These are phyloP conservation scores for Diaporthe sp. DNA, from an alignment of 2,329 filamentous ascomycete genomes.

Conservation along the genomic window DNA sequence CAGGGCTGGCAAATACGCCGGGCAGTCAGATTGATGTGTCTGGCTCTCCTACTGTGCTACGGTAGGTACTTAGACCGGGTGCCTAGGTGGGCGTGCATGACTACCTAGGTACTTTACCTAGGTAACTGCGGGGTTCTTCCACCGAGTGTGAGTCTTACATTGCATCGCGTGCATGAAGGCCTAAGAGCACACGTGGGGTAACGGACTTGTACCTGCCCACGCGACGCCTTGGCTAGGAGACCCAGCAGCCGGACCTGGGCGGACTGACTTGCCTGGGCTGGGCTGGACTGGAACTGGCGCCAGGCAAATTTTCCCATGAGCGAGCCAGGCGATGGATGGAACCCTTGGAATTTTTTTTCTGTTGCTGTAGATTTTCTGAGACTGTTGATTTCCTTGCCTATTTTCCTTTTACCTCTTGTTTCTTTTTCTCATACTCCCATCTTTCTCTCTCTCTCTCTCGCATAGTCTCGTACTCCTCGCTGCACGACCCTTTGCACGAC, in stretches of 20 bases:
- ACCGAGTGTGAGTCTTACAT: neutral
- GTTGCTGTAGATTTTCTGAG: neutral
- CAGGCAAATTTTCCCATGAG: conserved; percentile 30
- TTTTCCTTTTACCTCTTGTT: neutral
- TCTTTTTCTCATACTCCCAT: neutral
- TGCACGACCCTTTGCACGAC: neutral
- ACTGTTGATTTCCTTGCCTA: neutral
- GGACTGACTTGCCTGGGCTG: conserved; percentile 12
- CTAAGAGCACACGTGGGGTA: conserved; percentile 11
- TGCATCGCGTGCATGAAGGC: conserved; percentile 24
- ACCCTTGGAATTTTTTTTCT: conserved; percentile 32
- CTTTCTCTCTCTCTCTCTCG: neutral
- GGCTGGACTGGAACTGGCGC: neutral
- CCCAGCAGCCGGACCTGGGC: neutral
- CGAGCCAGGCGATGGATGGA: conserved; percentile 9
- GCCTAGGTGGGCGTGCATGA: neutral
- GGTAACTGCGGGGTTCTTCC: conserved; percentile 7
- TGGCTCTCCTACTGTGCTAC: too few species aligned
- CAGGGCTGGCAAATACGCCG: neutral
- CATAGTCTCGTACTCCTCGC: neutral
- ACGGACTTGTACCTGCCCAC: neutral
- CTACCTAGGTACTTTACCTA: neutral
- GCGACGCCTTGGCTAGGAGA: neutral
- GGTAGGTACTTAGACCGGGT: neutral
- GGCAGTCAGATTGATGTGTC: too few species aligned